Percentiles rank a stretch among this genome's conserved stretches.
Conservation (phyloP, 2,329 filamentous ascomycete genomes). For the Epichloe coenophiala region DNA sequence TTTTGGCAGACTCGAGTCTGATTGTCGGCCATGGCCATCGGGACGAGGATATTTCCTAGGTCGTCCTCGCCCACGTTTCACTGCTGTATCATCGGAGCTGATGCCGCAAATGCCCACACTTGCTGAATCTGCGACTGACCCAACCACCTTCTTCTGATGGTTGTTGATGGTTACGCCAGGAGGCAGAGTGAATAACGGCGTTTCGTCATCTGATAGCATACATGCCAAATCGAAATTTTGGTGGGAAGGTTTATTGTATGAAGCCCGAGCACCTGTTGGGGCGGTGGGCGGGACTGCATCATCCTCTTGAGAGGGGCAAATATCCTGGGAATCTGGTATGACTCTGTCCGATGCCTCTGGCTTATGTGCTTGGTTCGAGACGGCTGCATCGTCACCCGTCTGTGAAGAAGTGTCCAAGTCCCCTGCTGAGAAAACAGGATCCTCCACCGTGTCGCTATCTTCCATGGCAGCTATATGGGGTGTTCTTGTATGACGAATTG, state of each 20-base stretch:
- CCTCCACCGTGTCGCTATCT: slow-evolving; percentile 5
- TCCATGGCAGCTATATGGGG: not conserved
- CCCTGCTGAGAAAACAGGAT: slow-evolving; percentile 1
- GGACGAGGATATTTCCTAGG: slow-evolving; percentile 1
- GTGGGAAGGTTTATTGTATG: not conserved
- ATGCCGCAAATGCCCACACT: not conserved
- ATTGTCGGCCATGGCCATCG: not conserved
- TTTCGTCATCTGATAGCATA: slow-evolving; percentile 23
- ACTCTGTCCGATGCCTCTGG: slow-evolving; percentile 1
- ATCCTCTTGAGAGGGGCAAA: slow-evolving; percentile 4
- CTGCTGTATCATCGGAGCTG: not conserved
- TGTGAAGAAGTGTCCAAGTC: slow-evolving; percentile 2
- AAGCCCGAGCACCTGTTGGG: not conserved
- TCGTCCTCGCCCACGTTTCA: slow-evolving; percentile 1
- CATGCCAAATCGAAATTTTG: slow-evolving; percentile 7
- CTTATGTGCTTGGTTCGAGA: slow-evolving; percentile 1
- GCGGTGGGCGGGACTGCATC: not conserved
- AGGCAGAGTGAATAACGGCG: slow-evolving; percentile 13
- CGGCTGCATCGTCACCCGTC: slow-evolving; percentile 3
- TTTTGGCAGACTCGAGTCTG: not conserved
- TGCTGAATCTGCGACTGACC: not conserved
- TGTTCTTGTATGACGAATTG: not conserved
- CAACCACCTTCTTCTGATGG: not conserved
- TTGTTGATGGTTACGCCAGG: not conserved
- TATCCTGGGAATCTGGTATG: slow-evolving; percentile 19